A percentile compares a stretch with the other conserved stretches of the same genome.
These are phyloP conservation scores for Lachancea fermentati DNA, from an alignment of 805 yeast species.

Conservation along the genomic window DNA sequence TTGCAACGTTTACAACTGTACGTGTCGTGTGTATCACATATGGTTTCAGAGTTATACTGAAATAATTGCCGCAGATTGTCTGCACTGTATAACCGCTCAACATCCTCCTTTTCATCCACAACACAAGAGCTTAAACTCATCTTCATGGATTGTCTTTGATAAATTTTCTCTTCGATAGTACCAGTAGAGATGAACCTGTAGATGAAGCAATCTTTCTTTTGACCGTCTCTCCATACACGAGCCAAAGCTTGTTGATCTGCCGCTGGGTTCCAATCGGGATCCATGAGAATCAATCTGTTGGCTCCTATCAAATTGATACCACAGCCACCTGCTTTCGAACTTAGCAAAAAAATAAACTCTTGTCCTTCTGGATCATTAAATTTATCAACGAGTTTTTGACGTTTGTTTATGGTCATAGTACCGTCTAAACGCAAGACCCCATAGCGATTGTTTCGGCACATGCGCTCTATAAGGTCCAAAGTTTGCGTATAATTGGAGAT, in stretches of 20 bases:
- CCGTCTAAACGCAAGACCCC: constrained; percentile 87
- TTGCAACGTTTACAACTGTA: constrained; percentile 81
- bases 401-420: constrained; percentile 82
- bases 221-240: constrained; percentile 98
- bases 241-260: constrained; percentile 97
- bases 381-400: constrained; percentile 86
- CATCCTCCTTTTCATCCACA: constrained; percentile 94
- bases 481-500: constrained; percentile 96
- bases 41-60: constrained; percentile 56
- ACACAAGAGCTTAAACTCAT: constrained; percentile 90
- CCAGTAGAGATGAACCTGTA: constrained; percentile 93
- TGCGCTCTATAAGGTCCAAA: constrained; percentile 77
- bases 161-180: constrained; percentile 91
- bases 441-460: constrained; percentile 72
- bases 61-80: constrained; percentile 76
- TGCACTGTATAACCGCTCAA: constrained; percentile 82
- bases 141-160: constrained; percentile 93
- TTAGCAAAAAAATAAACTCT: constrained; percentile 82
- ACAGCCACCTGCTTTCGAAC: constrained; percentile 98
- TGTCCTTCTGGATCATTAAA: constrained; percentile 84
- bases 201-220: constrained; percentile 91
- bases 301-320: constrained; percentile 97
- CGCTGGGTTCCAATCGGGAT: constrained; percentile 98
- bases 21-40: constrained; percentile 89
- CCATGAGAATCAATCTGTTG: constrained; percentile 78